Conservation (phyloP, 441 rosid species). For the Bocquillonia castaneifolia region DNA sequence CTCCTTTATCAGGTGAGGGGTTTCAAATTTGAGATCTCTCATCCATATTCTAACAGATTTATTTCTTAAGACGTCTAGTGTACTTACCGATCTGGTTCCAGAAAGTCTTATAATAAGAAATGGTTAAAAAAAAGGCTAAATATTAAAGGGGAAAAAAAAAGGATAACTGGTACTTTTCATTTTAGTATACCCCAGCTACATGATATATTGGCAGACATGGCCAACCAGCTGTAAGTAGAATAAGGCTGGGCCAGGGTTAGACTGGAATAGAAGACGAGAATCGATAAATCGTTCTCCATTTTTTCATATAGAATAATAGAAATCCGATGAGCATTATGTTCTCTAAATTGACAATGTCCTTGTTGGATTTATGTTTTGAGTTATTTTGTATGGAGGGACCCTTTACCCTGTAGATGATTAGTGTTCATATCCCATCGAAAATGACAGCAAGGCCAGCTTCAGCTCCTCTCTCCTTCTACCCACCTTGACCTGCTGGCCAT, state of each 20-base stretch:
- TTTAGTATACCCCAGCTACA: no score
- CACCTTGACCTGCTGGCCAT: conserved; percentile 14
- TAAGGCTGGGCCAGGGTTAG: conserved; percentile 16
- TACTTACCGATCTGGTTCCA: no score
- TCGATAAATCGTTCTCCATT: neutral
- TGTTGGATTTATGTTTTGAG: conserved; percentile 27
- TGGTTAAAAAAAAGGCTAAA: no score
- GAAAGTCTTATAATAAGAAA: no score
- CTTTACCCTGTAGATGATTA: conserved; percentile 14
- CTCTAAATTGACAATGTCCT: conserved; percentile 18
- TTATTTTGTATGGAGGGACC: conserved; percentile 15
- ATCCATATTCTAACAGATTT: no score
- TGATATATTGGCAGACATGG: conserved; percentile 12
- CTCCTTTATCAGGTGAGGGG: no score
- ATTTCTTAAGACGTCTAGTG: no score
- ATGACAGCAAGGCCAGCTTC: conserved; percentile 30
- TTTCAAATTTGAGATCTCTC: no score
- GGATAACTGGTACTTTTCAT: no score
- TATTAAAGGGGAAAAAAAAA: no score
- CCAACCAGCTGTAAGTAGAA: conserved; percentile 9
- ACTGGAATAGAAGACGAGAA: conserved; percentile 10
- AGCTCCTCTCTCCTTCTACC: conserved; percentile 20
- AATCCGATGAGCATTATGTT: conserved; percentile 4
- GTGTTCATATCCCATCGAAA: conserved; percentile 14
- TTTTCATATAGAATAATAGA: neutral